phyloP scores from a whole-genome alignment of 2,329 filamentous ascomycete species.

The Xylaria sp. region DNA sequence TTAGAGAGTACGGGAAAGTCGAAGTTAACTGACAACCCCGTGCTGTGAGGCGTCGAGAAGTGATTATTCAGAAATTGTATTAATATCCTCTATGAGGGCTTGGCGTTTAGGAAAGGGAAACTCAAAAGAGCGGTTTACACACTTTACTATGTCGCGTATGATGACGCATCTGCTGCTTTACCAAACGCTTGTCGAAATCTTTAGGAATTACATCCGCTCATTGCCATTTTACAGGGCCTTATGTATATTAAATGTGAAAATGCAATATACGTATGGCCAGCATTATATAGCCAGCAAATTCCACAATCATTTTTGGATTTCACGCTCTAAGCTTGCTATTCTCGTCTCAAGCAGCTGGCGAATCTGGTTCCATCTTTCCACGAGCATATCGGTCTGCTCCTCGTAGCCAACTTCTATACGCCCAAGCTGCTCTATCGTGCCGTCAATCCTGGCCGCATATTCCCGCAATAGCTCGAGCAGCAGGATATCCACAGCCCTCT shows the following conservation, averaged over 20 bases:
- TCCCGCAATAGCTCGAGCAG: slow-evolving; percentile 54
- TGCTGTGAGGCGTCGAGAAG: background rate
- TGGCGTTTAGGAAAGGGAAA: slow-evolving; percentile 26
- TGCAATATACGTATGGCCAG: background rate
- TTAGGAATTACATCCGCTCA: background rate
- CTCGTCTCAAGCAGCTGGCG: slow-evolving; percentile 52
- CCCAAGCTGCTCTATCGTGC: slow-evolving; percentile 48
- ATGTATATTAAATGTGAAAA: background rate
- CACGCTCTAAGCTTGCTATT: slow-evolving; percentile 48
- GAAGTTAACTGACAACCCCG: slow-evolving; percentile 22
- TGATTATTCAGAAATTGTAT: slow-evolving; percentile 12
- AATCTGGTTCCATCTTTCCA: slow-evolving; percentile 58
- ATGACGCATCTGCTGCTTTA: no score
- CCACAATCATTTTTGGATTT: slow-evolving; percentile 12
- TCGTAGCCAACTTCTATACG: slow-evolving; percentile 45
- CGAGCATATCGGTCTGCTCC: slow-evolving; percentile 54
- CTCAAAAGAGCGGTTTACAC: background rate
- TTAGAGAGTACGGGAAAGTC: slow-evolving; percentile 29
- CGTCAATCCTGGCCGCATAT: slow-evolving; percentile 51
- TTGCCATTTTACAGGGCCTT: background rate
- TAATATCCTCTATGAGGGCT: slow-evolving; percentile 12
- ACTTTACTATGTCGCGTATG: background rate
- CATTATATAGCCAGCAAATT: background rate
- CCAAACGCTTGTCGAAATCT: no score
- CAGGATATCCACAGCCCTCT: slow-evolving; percentile 53